Evolutionary conservation across 2,329 filamentous ascomycete genomes (phyloP), one percentile per base, ranked within the genome.

Genomic region (Didymella pomorum): DNA sequence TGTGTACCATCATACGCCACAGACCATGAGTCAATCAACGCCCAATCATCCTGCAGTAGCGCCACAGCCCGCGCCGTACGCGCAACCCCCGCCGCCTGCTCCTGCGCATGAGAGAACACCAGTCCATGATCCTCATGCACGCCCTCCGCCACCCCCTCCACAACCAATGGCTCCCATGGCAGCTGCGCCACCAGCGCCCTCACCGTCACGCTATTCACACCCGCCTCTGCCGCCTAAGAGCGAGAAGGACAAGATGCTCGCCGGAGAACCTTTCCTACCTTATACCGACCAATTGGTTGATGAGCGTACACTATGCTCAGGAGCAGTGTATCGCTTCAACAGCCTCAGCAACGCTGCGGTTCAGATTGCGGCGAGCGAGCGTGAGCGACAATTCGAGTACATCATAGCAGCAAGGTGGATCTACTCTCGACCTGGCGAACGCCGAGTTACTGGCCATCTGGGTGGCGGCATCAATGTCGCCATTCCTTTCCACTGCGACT

Each of bases 221-320:
- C 65, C 66, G 10, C 58, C 58, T 76, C 66, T 68, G 69, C 56
- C 56, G n/a, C 51, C 56, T 65, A 79, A 83, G 60, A 89, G 88
- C 2, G 91, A 96, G 73, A 95, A 94, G 76, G 90, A 96, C 60
- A 92, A 95, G 75, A 98, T 98, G 94, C 80, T 96, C 16, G 83
- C 83, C 28, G 91, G 91, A 16, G 84, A 90, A 33, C 84, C 87
- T 18, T 97, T 92, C 77, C 88, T 88, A 62, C 91, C 91, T 11
- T 93, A 89, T 63, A 88, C 91, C 71, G 85, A 87, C 58, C 89
- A 93, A 69, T 84, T 98, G 7, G 84, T 91, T 18, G 83, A 91
- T 18, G 93, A 97, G 71, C 89, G 93, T n/a, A 88, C 94, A 73
- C 85, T 89, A 55, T 97, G 94, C 79, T 89, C 87, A 63, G 85